Conservation (phyloP, 371 early-diverging fungal genomes). For the Mucor saturninus region DNA sequence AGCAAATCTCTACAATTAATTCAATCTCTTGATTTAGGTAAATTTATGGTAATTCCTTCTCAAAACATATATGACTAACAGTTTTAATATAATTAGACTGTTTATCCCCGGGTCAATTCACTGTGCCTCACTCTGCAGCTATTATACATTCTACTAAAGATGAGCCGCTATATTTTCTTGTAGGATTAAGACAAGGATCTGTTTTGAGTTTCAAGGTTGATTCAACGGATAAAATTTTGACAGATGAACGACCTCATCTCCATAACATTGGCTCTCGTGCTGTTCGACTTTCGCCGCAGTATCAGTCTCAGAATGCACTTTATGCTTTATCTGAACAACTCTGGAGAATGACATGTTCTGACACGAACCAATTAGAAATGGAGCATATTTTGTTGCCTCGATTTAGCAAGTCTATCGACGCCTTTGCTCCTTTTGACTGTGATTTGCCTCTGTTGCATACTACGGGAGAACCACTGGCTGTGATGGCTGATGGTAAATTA, state of each 20-base stretch:
- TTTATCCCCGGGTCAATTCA: not conserved
- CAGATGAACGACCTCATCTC: not conserved
- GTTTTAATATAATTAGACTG: conserved; percentile 4
- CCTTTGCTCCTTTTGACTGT: conserved; percentile 22
- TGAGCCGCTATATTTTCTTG: conserved; percentile 1
- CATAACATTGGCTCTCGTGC: conserved; percentile 13
- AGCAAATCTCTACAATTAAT: not conserved
- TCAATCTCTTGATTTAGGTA: conserved; percentile 27
- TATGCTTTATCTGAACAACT: conserved; percentile 34
- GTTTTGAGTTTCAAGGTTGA: conserved; percentile 21
- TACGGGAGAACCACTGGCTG: conserved; percentile 17
- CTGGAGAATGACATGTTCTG: conserved; percentile 29
- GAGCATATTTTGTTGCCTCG: conserved; percentile 26
- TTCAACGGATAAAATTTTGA: not conserved
- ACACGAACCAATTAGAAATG: conserved; percentile 11
- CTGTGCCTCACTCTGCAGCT: conserved; percentile 16
- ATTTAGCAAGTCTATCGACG: conserved; percentile 14
- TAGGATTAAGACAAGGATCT: conserved; percentile 22
- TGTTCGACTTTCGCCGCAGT: conserved; percentile 10
- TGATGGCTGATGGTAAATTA: conserved; percentile 29
- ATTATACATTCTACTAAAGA: not conserved
- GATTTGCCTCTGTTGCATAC: conserved; percentile 7
- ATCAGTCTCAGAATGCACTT: not conserved
- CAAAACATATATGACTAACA: too few species aligned
- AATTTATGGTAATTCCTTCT: not conserved